These are phyloP conservation scores for Boletus insuetus DNA, from an alignment of 768 basidiomycete genomes.

Conservation along the genomic window DNA sequence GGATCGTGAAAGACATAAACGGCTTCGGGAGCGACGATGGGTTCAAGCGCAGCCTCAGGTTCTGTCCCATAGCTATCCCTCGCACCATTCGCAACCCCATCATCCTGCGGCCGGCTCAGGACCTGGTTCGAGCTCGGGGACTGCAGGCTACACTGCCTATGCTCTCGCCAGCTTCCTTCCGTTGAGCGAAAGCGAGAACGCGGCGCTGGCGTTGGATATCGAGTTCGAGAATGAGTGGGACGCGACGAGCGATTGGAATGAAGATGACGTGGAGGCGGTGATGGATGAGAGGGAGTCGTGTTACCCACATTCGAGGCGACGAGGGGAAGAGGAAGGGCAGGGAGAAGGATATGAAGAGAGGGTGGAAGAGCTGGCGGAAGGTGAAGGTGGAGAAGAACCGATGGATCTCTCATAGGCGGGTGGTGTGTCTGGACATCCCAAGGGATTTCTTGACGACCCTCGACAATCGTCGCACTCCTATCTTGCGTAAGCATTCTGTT, in stretches of 20 bases:
- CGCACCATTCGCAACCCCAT: neutral
- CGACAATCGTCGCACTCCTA: too few species aligned
- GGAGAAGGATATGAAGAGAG: neutral
- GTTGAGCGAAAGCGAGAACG: constrained; percentile 42
- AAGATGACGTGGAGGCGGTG: constrained; percentile 78
- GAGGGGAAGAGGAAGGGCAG: neutral
- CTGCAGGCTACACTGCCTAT: constrained; percentile 8
- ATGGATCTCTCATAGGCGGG: constrained; percentile 1
- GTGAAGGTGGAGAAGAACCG: neutral
- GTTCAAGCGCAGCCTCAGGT: constrained; percentile 3
- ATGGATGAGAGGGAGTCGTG: constrained; percentile 69
- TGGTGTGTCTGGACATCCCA: too few species aligned
- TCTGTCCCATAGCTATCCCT: neutral
- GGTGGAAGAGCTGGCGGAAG: neutral
- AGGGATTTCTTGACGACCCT: too few species aligned
- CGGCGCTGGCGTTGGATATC: constrained; percentile 65
- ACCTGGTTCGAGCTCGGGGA: neutral
- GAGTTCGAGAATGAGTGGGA: constrained; percentile 92
- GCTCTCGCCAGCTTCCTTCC: constrained; percentile 26
- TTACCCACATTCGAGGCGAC: constrained; percentile 42
- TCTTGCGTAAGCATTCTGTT: too few species aligned
- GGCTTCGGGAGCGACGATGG: neutral
- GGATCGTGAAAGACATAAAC: constrained; percentile 86
- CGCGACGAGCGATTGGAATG: constrained; percentile 87
- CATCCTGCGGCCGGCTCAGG: neutral